Evolutionary conservation across 345 rosid species (phyloP).

Genomic region (Capsella bursapastoris): DNA sequence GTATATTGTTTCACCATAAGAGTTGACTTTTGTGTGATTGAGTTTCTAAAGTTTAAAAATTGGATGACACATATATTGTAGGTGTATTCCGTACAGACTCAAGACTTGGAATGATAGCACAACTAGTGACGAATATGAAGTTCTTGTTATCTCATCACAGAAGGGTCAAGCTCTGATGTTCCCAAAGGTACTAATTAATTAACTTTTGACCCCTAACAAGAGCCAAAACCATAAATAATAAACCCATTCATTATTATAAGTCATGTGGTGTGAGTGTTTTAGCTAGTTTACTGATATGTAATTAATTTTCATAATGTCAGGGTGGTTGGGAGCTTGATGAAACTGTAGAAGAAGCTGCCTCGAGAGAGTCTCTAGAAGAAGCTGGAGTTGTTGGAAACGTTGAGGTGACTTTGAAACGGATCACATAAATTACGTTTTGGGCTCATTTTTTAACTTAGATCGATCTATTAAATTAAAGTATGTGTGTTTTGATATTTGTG

Average conservation of each 20-base stretch:
- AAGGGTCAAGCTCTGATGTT: conserved; percentile 83
- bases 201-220: neutral
- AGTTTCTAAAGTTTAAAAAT: neutral
- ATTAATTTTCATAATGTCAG: conserved; percentile 41
- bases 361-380: conserved; percentile 79
- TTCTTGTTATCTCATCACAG: conserved; percentile 78
- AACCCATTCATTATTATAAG: neutral
- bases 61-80: conserved; percentile 31
- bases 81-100: conserved; percentile 80
- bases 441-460: neutral
- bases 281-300: neutral
- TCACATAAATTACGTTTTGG: neutral
- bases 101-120: conserved; percentile 49
- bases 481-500: neutral
- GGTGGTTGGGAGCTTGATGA: conserved; percentile 98
- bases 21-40: conserved; percentile 12
- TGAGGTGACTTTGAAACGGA: conserved; percentile 52
- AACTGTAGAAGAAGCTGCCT: conserved; percentile 77
- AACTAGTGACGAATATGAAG: conserved; percentile 57
- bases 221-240: neutral
- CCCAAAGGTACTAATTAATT: conserved; percentile 64
- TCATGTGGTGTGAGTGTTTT: neutral
- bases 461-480: neutral
- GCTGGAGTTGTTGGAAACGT: conserved; percentile 84
- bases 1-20: neutral